Evolutionary conservation across 371 early-diverging fungal genomes (phyloP).

Genomic region (Mucor circinelloides): DNA sequence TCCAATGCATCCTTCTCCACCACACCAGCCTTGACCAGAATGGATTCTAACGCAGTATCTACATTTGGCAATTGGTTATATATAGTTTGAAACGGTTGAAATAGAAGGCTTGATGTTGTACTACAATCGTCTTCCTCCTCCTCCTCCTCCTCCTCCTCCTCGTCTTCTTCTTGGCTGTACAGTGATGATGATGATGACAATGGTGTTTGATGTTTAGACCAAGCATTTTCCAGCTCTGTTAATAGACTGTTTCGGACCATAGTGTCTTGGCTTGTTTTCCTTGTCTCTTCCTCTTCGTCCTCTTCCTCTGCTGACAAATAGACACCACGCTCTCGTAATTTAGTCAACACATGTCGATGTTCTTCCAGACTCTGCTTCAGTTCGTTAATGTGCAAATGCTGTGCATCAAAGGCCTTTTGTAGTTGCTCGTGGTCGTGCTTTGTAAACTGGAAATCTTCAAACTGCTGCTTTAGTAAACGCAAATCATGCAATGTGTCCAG

Average conservation of each 20-base stretch:
- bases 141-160: neutral
- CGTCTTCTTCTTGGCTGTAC: neutral
- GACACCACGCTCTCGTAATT: constrained; percentile 16
- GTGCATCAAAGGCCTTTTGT: constrained; percentile 27
- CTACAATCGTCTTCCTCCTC: neutral
- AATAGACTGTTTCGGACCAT: neutral
- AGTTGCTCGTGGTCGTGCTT: constrained; percentile 27
- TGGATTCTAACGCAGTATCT: constrained; percentile 16
- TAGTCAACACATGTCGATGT: constrained; percentile 24
- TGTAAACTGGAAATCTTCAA: constrained; percentile 22
- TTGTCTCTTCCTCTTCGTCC: neutral
- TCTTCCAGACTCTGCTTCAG: constrained; percentile 37
- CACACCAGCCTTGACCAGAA: constrained; percentile 12
- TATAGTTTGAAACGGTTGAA: neutral
- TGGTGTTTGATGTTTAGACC: constrained; percentile 8
- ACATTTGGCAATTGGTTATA: constrained; percentile 14
- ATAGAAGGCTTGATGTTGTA: neutral
- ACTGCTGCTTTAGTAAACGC: constrained; percentile 25
- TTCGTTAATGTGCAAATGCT: constrained; percentile 29
- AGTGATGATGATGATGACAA: neutral
- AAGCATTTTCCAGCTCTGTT: constrained; percentile 15
- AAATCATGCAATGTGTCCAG: constrained; percentile 21
- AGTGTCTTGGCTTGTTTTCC: neutral
- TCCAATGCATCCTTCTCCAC: constrained; percentile 20
- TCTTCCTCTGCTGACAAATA: neutral